Evolutionary conservation across 225 moss, liverwort and hornwort species (phyloP), one percentile per base, ranked within the genome.

Genomic region (Marchantia paleacea): DNA sequence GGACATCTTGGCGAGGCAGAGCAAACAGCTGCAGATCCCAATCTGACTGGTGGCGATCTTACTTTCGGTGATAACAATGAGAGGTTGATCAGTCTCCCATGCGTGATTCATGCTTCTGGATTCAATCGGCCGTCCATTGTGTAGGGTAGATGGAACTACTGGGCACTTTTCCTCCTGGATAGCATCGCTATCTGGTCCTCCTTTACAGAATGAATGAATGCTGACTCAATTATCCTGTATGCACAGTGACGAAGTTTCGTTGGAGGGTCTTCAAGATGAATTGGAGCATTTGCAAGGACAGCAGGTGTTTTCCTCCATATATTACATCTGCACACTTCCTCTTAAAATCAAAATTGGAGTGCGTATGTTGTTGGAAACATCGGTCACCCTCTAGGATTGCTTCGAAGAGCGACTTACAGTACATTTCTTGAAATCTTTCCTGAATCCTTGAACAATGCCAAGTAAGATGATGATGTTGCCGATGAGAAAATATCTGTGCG

Each of bases 201-300:
- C 7, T 52, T 51, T 49, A 25, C 2, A 24, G 18, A 29, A 10
- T 25, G 24, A n/a, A 57, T n/a, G 14, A 77, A 19, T 75, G n/a
- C 12, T 55, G 58, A 76, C 14, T 22, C 48, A 66, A 53, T n/a
- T 48, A 82, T 83, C 77, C 76, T 85, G 79, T 75, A 60, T 64
- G 78, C 79, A 29, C 90, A 97, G 96, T 84, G 96, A 97, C 80
- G 94, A 94, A 72, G 89, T 97, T 52, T 92, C 91, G 78, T 85
- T 97, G 71, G 96, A 93, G 85, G 96, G 96, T 13, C 88, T 97
- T 76, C 88, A 89, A 83, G 94, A 91, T 83, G 96, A 97, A 86
- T 86, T 97, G 82, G 92, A 94, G 82, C 90, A 91, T 75, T 93
- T 94, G 49, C 86, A 93, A 88, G 96, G 92, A 75, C 93, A 97